Conservation (phyloP, 768 basidiomycete species). For the Tylopilus sp. region DNA sequence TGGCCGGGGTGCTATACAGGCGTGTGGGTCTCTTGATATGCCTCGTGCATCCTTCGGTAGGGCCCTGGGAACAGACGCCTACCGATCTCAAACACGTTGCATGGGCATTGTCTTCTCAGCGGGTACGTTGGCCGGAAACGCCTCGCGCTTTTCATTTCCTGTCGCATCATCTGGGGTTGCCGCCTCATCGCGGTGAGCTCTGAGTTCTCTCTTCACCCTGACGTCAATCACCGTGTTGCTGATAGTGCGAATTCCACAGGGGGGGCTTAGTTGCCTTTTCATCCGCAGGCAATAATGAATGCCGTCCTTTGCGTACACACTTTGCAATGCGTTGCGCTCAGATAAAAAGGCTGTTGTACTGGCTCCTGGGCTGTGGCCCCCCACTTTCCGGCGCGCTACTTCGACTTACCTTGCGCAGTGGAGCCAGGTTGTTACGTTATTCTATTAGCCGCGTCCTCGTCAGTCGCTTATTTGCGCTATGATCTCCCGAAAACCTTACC, state of each 20-base stretch:
- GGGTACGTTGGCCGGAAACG: background rate
- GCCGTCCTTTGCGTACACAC: constrained; percentile 5
- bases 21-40: constrained; percentile 16
- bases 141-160: constrained; percentile 24
- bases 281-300: constrained; percentile 1
- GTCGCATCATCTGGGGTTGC: background rate
- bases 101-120: constrained; percentile 9
- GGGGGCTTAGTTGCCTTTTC: too few species aligned
- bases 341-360: constrained; percentile 18
- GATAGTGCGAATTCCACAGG: constrained; percentile 7
- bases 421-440: constrained; percentile 13
- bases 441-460: background rate
- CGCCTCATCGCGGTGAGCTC: constrained; percentile 3
- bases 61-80: constrained; percentile 12
- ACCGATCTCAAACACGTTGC: constrained; percentile 18
- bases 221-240: constrained; percentile 15
- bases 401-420: background rate
- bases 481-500: constrained; percentile 36
- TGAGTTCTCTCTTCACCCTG: background rate
- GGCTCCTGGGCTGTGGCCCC: background rate
- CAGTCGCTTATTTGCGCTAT: constrained; percentile 11
- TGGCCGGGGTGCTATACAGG: constrained; percentile 21
- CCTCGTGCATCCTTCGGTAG: constrained; percentile 19
- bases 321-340: background rate
- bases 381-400: background rate